Percentiles rank a stretch among this genome's conserved stretches.
Evolutionary conservation across 768 basidiomycete species (phyloP).

Genomic region (Podaxis sp.): DNA sequence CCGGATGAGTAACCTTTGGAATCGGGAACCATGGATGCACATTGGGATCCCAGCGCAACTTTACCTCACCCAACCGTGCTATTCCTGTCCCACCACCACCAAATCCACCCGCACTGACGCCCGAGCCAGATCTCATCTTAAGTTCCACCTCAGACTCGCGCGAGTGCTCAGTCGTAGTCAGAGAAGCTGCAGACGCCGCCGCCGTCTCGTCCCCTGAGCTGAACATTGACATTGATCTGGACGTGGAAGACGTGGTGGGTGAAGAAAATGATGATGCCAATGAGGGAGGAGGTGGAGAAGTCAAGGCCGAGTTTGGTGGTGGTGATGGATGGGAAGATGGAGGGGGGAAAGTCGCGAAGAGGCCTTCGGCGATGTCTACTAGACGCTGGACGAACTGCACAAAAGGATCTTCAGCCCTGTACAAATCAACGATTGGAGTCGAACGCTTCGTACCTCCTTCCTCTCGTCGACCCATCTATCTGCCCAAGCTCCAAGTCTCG

Average conservation of each 20-base stretch:
- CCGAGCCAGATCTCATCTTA: not conserved
- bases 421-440: not conserved
- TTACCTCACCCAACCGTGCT: not conserved
- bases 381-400: not conserved
- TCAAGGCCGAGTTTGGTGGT: not conserved
- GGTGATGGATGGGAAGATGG: not conserved
- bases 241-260: not conserved
- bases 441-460: not conserved
- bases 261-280: not conserved
- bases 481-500: not conserved
- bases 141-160: not conserved
- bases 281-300: not conserved
- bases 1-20: not conserved
- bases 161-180: not conserved
- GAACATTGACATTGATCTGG: not conserved
- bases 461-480: constrained; percentile 3
- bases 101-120: not conserved
- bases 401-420: not conserved
- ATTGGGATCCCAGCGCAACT: constrained; percentile 4
- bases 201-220: not conserved
- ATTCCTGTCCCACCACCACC: not conserved
- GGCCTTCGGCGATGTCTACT: not conserved
- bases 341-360: not conserved
- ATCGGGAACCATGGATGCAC: constrained; percentile 10
- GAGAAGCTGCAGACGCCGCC: not conserved